Base-by-base conservation (phyloP, 192 early-diverging fungal genomes). In the Rhizoclosmatium sp. region DNA sequence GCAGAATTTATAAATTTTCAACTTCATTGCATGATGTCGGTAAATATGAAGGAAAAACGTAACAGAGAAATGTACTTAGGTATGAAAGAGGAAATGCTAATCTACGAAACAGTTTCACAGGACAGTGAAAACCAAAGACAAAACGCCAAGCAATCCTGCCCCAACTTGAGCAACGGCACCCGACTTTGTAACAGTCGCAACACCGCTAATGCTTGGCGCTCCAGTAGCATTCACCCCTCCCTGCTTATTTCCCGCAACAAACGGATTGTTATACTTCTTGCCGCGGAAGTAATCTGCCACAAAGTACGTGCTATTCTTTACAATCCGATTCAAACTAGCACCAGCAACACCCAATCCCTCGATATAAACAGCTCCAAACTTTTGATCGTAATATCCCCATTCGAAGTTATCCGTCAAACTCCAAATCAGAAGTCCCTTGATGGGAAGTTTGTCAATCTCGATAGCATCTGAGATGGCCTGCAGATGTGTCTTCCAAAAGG, bases 331-430 rank as follows among this genome's bases (percentile, higher is more conserved):
- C 4, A 75, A 19, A 21, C 41, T 44, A 47, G 59, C 72, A 12
- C 59, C 59, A 46, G 45, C 4, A 4, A 9, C 23, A 4, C 66
- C 66, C 12, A 68, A n/a, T 10, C 66, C 66, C 4, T 42, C 66
- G 7, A 68, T 41, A 16, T 19, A 19, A 16, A 68, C 66, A 5
- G 66, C 66, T n/a, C 66, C 66, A 21, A 68, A 68, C 23, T 21
- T 23, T 21, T 68, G 66, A 48, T 68, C 66, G 45, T 68, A 68
- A 48, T 68, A 68, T n/a, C 66, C 66, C 84, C 84, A 85, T 79
- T 86, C 84, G 58, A 85, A 85, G 51, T 85, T 85, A 68, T 85
- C 84, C 21, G 86, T 2, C 23, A 85, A 64, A 4, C 84, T 80
- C 84, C 84, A 85, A 45, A 69, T 81, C 45, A 68, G 19, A 23